Percentiles rank a stretch among this genome's conserved stretches.
Evolutionary conservation across 495 filamentous ascomycete genomes (phyloP).

Genomic region (Penicillium psychrofluorescens): DNA sequence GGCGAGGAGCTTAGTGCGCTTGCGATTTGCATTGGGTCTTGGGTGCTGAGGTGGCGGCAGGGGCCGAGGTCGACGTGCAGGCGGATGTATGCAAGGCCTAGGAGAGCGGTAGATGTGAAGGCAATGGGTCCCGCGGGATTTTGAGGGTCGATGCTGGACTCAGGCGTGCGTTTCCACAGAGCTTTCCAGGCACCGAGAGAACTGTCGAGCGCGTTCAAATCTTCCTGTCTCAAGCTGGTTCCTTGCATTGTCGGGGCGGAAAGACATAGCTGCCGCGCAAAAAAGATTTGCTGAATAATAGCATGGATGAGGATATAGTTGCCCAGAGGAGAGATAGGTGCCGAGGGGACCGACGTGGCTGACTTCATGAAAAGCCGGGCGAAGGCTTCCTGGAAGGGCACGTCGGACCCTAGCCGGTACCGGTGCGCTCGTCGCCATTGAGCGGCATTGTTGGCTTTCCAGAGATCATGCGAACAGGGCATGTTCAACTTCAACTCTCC

Average conservation of each 20-base stretch:
- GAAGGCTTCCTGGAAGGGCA: slow-evolving; percentile 44
- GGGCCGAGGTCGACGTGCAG: slow-evolving; percentile 42
- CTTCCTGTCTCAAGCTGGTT: slow-evolving; percentile 38
- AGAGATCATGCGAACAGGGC: slow-evolving; percentile 44
- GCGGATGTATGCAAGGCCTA: slow-evolving; percentile 47
- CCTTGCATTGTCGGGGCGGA: slow-evolving; percentile 36
- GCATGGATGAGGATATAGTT: slow-evolving; percentile 50
- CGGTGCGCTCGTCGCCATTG: slow-evolving; percentile 40
- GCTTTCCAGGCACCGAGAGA: slow-evolving; percentile 46
- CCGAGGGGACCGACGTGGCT: slow-evolving; percentile 35
- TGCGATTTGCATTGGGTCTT: slow-evolving; percentile 39
- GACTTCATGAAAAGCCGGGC: slow-evolving; percentile 37
- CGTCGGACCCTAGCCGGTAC: slow-evolving; percentile 26
- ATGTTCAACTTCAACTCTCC: slow-evolving; percentile 43
- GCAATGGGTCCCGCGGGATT: slow-evolving; percentile 46
- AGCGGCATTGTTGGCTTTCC: slow-evolving; percentile 38
- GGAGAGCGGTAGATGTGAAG: slow-evolving; percentile 48
- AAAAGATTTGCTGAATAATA: slow-evolving; percentile 47
- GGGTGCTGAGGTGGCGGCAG: slow-evolving; percentile 39
- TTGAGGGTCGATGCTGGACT: slow-evolving; percentile 45
- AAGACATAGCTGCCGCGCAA: slow-evolving; percentile 41
- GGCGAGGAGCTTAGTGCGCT: slow-evolving; percentile 32
- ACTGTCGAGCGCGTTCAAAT: slow-evolving; percentile 33
- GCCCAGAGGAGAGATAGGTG: slow-evolving; percentile 45
- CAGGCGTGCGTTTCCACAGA: slow-evolving; percentile 45